Evolutionary conservation across 441 rosid species (phyloP).

Genomic region (Bruguiera hainesii): DNA sequence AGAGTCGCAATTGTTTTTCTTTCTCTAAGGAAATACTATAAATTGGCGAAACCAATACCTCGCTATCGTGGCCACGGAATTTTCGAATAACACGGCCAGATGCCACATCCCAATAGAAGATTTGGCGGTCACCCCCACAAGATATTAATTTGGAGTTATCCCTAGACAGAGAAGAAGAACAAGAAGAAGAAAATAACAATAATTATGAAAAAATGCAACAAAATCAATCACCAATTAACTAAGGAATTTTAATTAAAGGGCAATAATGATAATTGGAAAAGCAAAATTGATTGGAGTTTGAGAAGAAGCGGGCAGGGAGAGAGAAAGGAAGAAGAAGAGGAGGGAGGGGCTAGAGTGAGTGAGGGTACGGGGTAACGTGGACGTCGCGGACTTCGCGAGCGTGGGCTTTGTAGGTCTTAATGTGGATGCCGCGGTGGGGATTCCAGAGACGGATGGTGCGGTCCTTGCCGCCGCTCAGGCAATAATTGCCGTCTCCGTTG

Average conservation of each 20-base stretch:
- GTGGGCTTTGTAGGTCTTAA: constrained; percentile 94
- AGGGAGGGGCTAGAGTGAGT: neutral
- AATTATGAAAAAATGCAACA: neutral
- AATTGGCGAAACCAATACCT: constrained; percentile 35
- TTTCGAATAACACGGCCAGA: constrained; percentile 85
- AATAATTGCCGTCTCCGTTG: constrained; percentile 88
- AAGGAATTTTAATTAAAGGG: no score
- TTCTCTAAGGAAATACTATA: no score
- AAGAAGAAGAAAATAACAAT: neutral
- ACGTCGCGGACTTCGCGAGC: constrained; percentile 97
- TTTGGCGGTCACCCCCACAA: constrained; percentile 92
- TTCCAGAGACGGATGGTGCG: constrained; percentile 99
- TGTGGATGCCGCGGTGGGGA: constrained; percentile 92
- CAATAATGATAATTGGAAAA: no score
- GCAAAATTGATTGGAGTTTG: neutral
- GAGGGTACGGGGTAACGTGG: constrained; percentile 71
- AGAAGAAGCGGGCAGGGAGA: neutral
- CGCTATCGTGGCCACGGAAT: constrained; percentile 90
- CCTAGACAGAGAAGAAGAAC: constrained; percentile 25
- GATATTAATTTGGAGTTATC: constrained; percentile 86
- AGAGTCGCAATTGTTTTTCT: no score
- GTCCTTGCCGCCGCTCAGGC: constrained; percentile 90
- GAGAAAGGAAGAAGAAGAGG: neutral
- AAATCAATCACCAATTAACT: neutral
- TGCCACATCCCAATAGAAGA: constrained; percentile 95